These are phyloP conservation scores for Tuber melanosporum DNA, from an alignment of 495 filamentous ascomycete genomes.

Conservation along the genomic window DNA sequence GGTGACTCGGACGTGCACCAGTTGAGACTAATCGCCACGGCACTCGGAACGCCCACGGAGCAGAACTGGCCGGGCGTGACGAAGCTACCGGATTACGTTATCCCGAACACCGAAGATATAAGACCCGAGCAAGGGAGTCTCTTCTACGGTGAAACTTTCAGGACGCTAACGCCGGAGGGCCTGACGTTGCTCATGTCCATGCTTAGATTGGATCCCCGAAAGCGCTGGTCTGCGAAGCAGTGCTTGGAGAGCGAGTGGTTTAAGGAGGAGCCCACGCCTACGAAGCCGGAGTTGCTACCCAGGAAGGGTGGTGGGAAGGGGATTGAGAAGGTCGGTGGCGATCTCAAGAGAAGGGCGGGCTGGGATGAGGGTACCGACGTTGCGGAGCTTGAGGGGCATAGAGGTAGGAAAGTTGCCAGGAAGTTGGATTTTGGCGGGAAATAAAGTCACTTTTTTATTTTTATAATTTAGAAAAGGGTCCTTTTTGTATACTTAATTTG, in stretches of 20 bases:
- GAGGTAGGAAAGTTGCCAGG: constrained; percentile 66
- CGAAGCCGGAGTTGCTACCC: constrained; percentile 74
- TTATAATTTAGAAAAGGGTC: background rate
- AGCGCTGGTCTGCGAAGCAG: constrained; percentile 65
- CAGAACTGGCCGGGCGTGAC: constrained; percentile 93
- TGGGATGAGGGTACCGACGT: constrained; percentile 57
- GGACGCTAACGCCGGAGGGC: constrained; percentile 68
- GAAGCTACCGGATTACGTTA: constrained; percentile 66
- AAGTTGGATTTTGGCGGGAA: constrained; percentile 75
- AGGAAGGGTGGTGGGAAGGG: constrained; percentile 58
- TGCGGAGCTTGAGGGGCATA: constrained; percentile 61
- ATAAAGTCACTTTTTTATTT: constrained; percentile 38
- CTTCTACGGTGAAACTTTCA: constrained; percentile 64
- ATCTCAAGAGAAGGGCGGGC: constrained; percentile 74
- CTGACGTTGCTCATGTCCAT: constrained; percentile 83
- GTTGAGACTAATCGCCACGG: constrained; percentile 69
- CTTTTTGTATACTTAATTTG: background rate
- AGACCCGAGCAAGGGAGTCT: constrained; percentile 60
- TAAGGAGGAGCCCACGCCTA: constrained; percentile 73
- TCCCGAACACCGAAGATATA: constrained; percentile 51
- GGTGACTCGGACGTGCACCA: constrained; percentile 76
- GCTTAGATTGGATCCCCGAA: constrained; percentile 75
- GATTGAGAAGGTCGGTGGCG: constrained; percentile 68
- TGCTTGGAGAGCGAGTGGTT: constrained; percentile 84
- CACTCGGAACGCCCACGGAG: constrained; percentile 85